Evolutionary conservation across 345 rosid species (phyloP).

Genomic region (Fremontodendron californicum): DNA sequence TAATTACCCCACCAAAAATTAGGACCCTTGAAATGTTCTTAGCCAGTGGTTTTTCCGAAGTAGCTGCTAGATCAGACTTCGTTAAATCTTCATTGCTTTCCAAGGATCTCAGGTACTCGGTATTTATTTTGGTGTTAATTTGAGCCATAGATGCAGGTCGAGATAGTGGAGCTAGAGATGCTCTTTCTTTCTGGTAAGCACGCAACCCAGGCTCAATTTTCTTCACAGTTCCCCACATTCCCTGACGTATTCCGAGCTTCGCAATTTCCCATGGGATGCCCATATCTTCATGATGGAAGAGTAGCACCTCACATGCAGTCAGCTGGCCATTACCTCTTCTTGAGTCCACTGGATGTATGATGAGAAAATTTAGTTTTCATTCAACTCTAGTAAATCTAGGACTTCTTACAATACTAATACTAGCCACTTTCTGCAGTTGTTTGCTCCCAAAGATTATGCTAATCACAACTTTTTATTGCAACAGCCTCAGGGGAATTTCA

Average conservation of each 20-base stretch:
- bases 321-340: slow-evolving; percentile 45
- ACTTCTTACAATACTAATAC: neutral
- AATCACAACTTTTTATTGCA: neutral
- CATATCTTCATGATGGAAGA: slow-evolving; percentile 86
- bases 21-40: slow-evolving; percentile 48
- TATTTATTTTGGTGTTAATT: slow-evolving; percentile 51
- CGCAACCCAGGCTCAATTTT: slow-evolving; percentile 72
- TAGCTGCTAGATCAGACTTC: slow-evolving; percentile 18
- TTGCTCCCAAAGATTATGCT: neutral
- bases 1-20: slow-evolving; percentile 51
- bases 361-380: neutral
- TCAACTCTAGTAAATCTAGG: neutral
- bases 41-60: slow-evolving; percentile 27
- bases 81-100: slow-evolving; percentile 26
- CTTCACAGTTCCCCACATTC: slow-evolving; percentile 91
- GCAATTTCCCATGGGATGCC: slow-evolving; percentile 81
- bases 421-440: neutral
- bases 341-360: slow-evolving; percentile 52
- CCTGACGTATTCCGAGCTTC: slow-evolving; percentile 78
- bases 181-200: slow-evolving; percentile 60
- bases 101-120: slow-evolving; percentile 35
- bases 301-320: slow-evolving; percentile 70
- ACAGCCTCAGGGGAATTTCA: neutral
- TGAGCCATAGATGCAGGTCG: slow-evolving; percentile 56
- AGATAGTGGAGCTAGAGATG: slow-evolving; percentile 42